Percentiles rank a stretch among this genome's conserved stretches.
phyloP scores from a whole-genome alignment of 805 yeast genomes.

The Priceomyces medius region DNA sequence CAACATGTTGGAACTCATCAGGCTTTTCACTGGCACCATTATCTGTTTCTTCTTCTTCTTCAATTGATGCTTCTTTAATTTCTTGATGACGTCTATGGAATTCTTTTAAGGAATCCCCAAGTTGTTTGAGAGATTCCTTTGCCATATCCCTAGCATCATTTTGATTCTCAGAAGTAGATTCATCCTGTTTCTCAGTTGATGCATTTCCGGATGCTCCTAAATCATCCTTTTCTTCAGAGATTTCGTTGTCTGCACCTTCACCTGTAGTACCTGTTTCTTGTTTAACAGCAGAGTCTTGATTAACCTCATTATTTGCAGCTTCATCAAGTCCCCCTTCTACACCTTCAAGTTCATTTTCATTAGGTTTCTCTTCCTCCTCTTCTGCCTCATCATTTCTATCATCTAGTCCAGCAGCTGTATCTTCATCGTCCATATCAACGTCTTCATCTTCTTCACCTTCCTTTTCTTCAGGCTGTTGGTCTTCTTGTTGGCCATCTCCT shows the following conservation, averaged over 20 bases:
- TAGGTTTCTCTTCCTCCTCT: constrained; percentile 36
- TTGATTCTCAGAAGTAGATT: constrained; percentile 26
- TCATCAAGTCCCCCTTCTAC: constrained; percentile 53
- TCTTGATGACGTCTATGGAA: constrained; percentile 89
- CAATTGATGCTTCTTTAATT: constrained; percentile 62
- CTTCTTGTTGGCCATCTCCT: constrained; percentile 31
- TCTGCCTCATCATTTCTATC: constrained; percentile 35
- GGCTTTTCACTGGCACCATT: constrained; percentile 65
- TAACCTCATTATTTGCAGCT: constrained; percentile 43
- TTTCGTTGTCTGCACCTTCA: constrained; percentile 58
- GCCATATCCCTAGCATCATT: constrained; percentile 66
- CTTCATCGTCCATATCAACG: constrained; percentile 26
- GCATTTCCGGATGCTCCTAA: constrained; percentile 66
- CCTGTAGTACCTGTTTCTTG: constrained; percentile 62
- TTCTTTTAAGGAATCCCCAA: constrained; percentile 90
- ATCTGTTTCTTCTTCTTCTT: constrained; percentile 49
- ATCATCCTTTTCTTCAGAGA: constrained; percentile 59
- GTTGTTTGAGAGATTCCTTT: constrained; percentile 74
- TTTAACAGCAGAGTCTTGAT: constrained; percentile 57
- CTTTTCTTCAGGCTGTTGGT: constrained; percentile 39
- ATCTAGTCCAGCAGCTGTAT: constrained; percentile 29
- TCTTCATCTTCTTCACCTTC: constrained; percentile 27
- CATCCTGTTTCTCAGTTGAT: constrained; percentile 35
- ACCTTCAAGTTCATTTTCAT: constrained; percentile 47
- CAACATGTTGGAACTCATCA: constrained; percentile 82